Conservation (phyloP, 139 green algal species). For the Chlamydomonas urium region DNA sequence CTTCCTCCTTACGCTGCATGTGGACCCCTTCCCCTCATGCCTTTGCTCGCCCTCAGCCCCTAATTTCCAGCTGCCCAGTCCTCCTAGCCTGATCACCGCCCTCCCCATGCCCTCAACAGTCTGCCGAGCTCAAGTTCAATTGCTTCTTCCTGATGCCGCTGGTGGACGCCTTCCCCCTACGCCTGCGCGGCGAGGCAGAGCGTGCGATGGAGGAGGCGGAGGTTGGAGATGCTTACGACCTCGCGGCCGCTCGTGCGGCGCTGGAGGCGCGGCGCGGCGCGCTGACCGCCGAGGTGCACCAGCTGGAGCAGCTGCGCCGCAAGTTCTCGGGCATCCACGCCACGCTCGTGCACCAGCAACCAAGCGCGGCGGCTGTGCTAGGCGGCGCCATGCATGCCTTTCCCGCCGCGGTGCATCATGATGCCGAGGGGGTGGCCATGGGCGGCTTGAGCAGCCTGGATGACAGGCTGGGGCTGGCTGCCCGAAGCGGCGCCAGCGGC, state of each 20-base stretch:
- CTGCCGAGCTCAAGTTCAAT: conserved; percentile 82
- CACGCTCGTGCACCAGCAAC: conserved; percentile 53
- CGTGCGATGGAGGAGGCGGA: conserved; percentile 14
- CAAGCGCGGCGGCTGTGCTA: background rate
- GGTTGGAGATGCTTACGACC: conserved; percentile 87
- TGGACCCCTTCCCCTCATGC: conserved; percentile 80
- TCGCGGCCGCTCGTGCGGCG: conserved; percentile 55
- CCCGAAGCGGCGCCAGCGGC: too few species aligned
- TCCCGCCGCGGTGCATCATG: too few species aligned
- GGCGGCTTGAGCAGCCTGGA: too few species aligned
- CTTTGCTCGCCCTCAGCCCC: too few species aligned
- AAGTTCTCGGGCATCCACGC: conserved; percentile 88
- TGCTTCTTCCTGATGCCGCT: conserved; percentile 98
- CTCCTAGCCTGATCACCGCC: too few species aligned
- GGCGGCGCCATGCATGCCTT: background rate
- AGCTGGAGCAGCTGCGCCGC: conserved; percentile 82
- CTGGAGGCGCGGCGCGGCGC: conserved; percentile 61
- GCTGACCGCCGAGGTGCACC: conserved; percentile 48
- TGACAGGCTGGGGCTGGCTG: too few species aligned
- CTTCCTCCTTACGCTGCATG: conserved; percentile 96
- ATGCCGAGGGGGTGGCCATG: too few species aligned
- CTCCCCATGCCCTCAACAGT: conserved; percentile 10
- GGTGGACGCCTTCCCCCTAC: conserved; percentile 80
- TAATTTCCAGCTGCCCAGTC: too few species aligned
- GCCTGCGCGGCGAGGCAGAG: conserved; percentile 45